Percentiles rank a stretch among this genome's conserved stretches.
These are phyloP conservation scores for Wickerhamiella vanderwaltii DNA, from an alignment of 805 yeast genomes.

Conservation along the genomic window DNA sequence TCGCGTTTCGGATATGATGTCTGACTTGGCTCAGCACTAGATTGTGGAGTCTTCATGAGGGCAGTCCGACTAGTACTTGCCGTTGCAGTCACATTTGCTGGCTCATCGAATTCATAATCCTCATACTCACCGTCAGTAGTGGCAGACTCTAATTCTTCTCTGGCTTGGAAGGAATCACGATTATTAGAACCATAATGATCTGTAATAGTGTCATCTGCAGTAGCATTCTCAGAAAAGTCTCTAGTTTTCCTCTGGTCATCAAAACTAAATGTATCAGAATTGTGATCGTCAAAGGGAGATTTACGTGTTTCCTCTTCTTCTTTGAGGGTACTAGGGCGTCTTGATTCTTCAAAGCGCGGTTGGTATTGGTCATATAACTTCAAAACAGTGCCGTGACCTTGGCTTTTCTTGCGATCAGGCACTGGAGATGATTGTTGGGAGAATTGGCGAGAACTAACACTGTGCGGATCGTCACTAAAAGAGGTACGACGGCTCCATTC, in stretches of 20 bases:
- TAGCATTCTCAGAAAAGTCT: background rate
- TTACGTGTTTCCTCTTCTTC: slow-evolving; percentile 5
- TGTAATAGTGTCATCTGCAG: background rate
- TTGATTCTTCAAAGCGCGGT: slow-evolving; percentile 2
- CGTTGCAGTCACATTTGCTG: no score
- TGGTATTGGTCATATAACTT: slow-evolving; percentile 11
- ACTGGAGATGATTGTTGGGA: slow-evolving; percentile 4
- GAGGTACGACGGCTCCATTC: slow-evolving; percentile 3
- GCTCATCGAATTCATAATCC: no score
- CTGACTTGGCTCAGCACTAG: background rate
- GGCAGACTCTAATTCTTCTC: no score
- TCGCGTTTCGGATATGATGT: background rate
- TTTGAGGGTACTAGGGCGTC: background rate
- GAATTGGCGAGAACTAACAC: background rate
- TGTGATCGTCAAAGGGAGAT: slow-evolving; percentile 1
- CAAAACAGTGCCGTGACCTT: slow-evolving; percentile 12
- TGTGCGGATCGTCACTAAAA: background rate
- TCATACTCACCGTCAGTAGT: no score
- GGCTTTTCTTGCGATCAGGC: slow-evolving; percentile 9
- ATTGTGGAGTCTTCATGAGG: background rate
- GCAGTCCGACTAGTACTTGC: no score
- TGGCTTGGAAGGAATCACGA: no score
- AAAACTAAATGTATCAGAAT: slow-evolving; percentile 5
- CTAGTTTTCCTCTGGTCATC: slow-evolving; percentile 2
- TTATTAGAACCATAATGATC: no score